Conservation (phyloP, 768 basidiomycete species). For the Cubamyces lactineus region DNA sequence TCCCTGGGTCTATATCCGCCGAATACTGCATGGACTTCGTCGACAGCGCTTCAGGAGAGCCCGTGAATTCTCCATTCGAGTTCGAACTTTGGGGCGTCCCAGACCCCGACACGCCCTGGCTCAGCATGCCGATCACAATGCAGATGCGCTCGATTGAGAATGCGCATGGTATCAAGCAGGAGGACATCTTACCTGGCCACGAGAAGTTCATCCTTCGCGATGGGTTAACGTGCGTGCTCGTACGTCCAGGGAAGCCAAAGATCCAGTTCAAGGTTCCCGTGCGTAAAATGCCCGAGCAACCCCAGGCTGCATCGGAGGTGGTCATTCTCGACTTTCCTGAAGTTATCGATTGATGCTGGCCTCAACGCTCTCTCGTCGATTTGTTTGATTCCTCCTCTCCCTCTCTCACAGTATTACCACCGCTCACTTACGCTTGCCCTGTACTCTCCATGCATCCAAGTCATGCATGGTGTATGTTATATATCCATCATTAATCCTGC, state of each 20-base stretch:
- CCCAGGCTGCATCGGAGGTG: neutral
- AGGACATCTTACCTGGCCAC: neutral
- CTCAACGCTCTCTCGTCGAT: too few species aligned
- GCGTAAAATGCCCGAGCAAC: neutral
- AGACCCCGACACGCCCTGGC: neutral
- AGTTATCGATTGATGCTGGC: neutral
- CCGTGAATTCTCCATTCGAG: constrained; percentile 1
- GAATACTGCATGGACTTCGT: constrained; percentile 4
- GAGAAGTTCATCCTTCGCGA: constrained; percentile 4
- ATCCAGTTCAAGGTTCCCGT: neutral
- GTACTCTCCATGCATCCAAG: too few species aligned
- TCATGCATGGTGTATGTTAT: too few species aligned
- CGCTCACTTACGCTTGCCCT: too few species aligned
- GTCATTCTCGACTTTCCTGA: neutral
- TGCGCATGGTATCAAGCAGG: neutral
- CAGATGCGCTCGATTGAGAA: neutral
- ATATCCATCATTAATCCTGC: too few species aligned
- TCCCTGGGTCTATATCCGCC: neutral
- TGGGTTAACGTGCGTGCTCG: neutral
- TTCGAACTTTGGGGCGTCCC: neutral
- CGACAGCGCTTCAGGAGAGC: neutral
- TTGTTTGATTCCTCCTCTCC: too few species aligned
- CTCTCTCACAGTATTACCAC: too few species aligned
- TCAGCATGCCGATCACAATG: neutral
- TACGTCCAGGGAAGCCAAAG: neutral